Conservation (phyloP, 1,139 yeast genomes). For the Saccharomyces hybrid region DNA sequence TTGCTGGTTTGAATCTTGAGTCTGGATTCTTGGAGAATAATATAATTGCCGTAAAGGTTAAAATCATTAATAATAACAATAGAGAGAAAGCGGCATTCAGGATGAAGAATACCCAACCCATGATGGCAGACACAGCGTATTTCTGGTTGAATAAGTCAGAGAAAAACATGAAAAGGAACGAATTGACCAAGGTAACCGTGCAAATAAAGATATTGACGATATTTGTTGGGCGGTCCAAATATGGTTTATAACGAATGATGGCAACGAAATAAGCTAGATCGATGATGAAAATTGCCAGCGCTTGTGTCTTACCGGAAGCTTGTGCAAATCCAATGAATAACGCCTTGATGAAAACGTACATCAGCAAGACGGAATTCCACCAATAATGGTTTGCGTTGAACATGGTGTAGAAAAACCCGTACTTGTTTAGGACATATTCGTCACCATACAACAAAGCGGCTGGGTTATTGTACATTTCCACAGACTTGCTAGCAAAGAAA, state of each 20-base stretch:
- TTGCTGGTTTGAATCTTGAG: constrained; percentile 74
- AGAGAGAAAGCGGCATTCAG: constrained; percentile 71
- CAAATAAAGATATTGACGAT: constrained; percentile 56
- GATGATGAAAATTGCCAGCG: constrained; percentile 53
- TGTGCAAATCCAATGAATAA: constrained; percentile 64
- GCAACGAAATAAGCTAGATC: constrained; percentile 57
- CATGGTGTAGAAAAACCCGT: constrained; percentile 79
- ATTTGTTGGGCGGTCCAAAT: constrained; percentile 65
- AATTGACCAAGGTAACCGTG: constrained; percentile 57
- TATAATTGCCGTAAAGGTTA: constrained; percentile 50
- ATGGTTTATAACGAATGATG: constrained; percentile 54
- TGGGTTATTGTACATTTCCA: constrained; percentile 52
- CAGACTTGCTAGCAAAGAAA: constrained; percentile 49
- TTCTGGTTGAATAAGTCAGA: constrained; percentile 66
- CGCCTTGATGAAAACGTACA: constrained; percentile 50
- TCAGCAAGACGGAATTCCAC: constrained; percentile 58
- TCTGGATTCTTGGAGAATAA: constrained; percentile 70
- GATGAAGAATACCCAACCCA: constrained; percentile 76
- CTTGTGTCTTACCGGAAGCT: constrained; percentile 61
- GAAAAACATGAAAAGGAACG: constrained; percentile 66
- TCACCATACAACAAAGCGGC: constrained; percentile 75
- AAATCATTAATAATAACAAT: constrained; percentile 52
- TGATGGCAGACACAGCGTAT: constrained; percentile 57
- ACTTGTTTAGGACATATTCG: constrained; percentile 52
- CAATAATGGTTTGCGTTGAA: constrained; percentile 65